Evolutionary conservation across 2,329 filamentous ascomycete species (phyloP).

Genomic region (Paraconiothyrium brasiliense): DNA sequence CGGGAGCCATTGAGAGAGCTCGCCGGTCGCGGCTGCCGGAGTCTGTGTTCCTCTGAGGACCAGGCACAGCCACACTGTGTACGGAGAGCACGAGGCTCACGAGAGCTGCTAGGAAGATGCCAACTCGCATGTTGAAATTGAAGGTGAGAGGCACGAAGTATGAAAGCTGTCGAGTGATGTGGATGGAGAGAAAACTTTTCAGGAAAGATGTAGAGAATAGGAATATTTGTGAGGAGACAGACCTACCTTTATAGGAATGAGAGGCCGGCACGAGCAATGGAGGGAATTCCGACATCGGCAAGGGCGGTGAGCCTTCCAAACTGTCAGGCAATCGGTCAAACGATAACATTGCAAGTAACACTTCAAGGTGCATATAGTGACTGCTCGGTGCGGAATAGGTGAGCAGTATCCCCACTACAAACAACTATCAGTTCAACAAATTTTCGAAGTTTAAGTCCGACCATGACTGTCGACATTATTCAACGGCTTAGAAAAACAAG

Average conservation of each 20-base stretch:
- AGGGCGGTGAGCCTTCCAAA: not conserved
- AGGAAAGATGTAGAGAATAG: not conserved
- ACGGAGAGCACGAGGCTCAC: not conserved
- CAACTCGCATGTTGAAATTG: not conserved
- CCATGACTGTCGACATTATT: not conserved
- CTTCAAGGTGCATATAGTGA: fast-evolving
- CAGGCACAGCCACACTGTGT: not conserved
- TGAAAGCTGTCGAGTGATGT: not conserved
- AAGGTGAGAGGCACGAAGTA: not conserved
- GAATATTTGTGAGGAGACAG: not conserved
- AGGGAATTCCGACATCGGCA: not conserved
- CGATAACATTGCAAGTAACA: not conserved
- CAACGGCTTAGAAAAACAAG: not conserved
- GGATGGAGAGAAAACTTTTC: not conserved
- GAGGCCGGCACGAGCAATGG: not conserved
- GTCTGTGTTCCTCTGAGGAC: not conserved
- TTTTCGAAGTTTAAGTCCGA: not conserved
- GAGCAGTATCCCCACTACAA: not conserved
- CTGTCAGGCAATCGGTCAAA: not conserved
- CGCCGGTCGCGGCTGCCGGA: not conserved
- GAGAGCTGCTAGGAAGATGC: not conserved
- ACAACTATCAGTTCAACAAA: not conserved
- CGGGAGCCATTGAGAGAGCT: too few relatives aligned
- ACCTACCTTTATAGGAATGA: not conserved
- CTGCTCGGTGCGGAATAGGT: not conserved